Evolutionary conservation across 306 rosid genomes (phyloP), one percentile per base, ranked within the genome.

Genomic region (Medicago ruthenica): DNA sequence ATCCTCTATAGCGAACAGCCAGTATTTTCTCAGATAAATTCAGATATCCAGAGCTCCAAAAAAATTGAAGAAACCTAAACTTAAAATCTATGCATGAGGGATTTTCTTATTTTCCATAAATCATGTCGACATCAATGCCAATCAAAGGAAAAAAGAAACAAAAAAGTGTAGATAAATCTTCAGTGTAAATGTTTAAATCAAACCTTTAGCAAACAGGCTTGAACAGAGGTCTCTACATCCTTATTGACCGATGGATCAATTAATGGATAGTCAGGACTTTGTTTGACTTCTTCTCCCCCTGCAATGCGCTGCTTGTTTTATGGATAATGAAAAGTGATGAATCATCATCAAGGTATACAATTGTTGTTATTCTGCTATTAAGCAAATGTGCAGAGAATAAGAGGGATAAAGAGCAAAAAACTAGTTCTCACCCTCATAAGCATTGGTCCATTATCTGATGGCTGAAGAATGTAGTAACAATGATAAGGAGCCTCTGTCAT

Each of bases 401-500:
- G 53, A 57, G 51, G 61, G 67, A 70, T 59, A 82, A 14, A 71
- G 55, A 69, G 66, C 10, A 74, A 62, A 62, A 69, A 61, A 39
- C 45, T 21, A 65, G 65, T 70, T 76, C 82, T 86, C 71, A 91
- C 92, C 84, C 92, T 86, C 75, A 91, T 82, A 67, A 87, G 92
- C 92, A 91, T 87, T 69, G 91, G 84, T 73, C 95, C 97, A 1
- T 76, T 83, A 71, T 74, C 76, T 63, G 95, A 91, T 50, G 97
- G 86, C 77, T 81, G 91, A 59, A 91, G 87, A 71, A 91, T 71
- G 74, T 91, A 91, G 79, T 85, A 91, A 84, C 92, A 87, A 27
- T 70, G 83, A 71, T 80, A 89, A 68, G 90, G 77, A 74, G 85
- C 84, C 87, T 85, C 89, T 39, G 75, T 80, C 91, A 83, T 80